Conservation (phyloP, 192 early-diverging fungal species). For the Jimgerdemannia flammicorona region DNA sequence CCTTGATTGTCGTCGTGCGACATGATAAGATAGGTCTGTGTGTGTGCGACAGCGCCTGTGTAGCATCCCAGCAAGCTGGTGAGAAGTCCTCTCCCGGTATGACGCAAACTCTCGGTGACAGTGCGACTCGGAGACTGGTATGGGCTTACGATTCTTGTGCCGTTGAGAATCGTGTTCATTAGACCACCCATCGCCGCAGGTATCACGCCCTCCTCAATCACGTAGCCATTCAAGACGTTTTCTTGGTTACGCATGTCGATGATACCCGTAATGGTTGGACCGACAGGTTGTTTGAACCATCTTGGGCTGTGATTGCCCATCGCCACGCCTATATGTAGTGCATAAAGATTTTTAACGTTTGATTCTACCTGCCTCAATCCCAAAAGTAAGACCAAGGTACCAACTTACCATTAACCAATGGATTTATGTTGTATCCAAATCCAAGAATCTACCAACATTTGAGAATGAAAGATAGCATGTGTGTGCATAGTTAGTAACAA, state of each 20-base stretch:
- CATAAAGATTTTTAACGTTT: no score
- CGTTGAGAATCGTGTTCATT: background rate
- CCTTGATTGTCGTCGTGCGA: constrained; percentile 43
- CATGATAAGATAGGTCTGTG: constrained; percentile 45
- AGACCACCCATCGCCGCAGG: constrained; percentile 25
- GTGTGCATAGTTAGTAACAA: no score
- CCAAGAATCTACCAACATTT: no score
- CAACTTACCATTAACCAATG: no score
- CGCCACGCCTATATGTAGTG: no score
- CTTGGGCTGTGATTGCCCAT: constrained; percentile 8
- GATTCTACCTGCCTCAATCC: no score
- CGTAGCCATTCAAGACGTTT: constrained; percentile 39
- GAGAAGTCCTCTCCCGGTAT: constrained; percentile 21
- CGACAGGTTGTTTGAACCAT: constrained; percentile 28
- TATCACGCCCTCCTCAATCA: constrained; percentile 39
- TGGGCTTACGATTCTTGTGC: constrained; percentile 7
- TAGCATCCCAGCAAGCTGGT: constrained; percentile 27
- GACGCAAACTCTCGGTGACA: constrained; percentile 22
- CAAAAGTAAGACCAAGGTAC: no score
- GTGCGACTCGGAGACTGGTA: constrained; percentile 15
- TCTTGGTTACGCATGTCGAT: constrained; percentile 36
- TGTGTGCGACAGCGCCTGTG: constrained; percentile 35
- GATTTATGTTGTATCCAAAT: no score
- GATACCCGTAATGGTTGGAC: constrained; percentile 39
- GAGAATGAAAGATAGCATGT: no score